A percentile compares a stretch with the other conserved stretches of the same genome.
Evolutionary conservation across 257 asterid species (phyloP).

Genomic region (Cinchona pubescens): DNA sequence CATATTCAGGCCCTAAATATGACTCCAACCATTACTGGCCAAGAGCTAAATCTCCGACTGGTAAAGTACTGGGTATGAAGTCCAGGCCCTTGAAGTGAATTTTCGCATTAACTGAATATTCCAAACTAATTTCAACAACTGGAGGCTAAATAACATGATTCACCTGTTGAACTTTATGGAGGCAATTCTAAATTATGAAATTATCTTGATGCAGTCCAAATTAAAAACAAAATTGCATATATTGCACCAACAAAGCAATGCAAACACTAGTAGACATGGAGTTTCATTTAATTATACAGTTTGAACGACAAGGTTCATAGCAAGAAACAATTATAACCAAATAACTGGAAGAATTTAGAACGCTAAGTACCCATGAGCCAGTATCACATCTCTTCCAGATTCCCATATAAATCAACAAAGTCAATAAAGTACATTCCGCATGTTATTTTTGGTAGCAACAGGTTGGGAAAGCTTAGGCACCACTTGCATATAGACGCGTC

Average conservation of each 20-base stretch:
- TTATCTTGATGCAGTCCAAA: not conserved
- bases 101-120: slow-evolving; percentile 51
- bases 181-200: too few species aligned
- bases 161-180: too few species aligned
- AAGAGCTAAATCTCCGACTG: slow-evolving; percentile 58
- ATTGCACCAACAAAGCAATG: not conserved
- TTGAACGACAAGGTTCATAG: slow-evolving; percentile 21
- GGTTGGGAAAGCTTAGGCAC: slow-evolving; percentile 43
- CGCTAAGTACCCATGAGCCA: slow-evolving; percentile 26
- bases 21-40: slow-evolving; percentile 38
- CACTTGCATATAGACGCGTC: slow-evolving; percentile 93
- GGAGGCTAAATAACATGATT: too few species aligned
- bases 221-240: not conserved
- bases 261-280: slow-evolving; percentile 6
- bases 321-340: slow-evolving; percentile 23
- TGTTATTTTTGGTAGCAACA: slow-evolving; percentile 23
- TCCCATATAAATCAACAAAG: slow-evolving; percentile 24
- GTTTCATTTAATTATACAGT: slow-evolving; percentile 41
- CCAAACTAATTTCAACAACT: slow-evolving; percentile 43
- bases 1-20: not conserved
- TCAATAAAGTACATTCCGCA: slow-evolving; percentile 38
- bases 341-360: slow-evolving; percentile 24
- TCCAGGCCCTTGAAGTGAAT: slow-evolving; percentile 71
- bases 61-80: slow-evolving; percentile 65
- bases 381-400: slow-evolving; percentile 37